phyloP scores from a whole-genome alignment of 768 basidiomycete genomes.

The Lactarius hengduanensis region DNA sequence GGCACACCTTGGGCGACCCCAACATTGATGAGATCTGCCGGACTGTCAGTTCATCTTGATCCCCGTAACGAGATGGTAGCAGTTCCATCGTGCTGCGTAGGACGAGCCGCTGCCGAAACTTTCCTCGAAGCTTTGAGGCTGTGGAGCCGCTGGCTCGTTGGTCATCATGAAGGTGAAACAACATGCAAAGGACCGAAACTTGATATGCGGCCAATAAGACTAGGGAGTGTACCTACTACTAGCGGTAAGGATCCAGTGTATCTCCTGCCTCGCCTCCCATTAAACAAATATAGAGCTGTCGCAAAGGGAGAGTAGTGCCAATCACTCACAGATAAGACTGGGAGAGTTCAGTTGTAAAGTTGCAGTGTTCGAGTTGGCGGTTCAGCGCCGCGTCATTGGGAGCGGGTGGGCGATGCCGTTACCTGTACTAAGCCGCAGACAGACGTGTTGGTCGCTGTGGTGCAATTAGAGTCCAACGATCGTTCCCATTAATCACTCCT shows the following conservation, averaged over 20 bases:
- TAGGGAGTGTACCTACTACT: not conserved
- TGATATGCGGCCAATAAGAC: not conserved
- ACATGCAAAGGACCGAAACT: not conserved
- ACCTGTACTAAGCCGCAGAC: not conserved
- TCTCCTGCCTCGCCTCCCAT: not conserved
- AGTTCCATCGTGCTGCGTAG: not conserved
- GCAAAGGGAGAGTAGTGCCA: not conserved
- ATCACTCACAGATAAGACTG: not conserved
- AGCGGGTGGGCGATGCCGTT: not conserved
- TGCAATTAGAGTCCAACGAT: not conserved
- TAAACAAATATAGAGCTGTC: not conserved
- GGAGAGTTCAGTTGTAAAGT: not conserved
- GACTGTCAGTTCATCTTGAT: not conserved
- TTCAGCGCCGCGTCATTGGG: not conserved
- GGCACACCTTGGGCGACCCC: not conserved
- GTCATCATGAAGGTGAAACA: not conserved
- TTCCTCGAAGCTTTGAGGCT: not conserved
- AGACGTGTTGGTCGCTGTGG: not conserved
- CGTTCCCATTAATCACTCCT: too few relatives aligned
- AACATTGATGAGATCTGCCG: not conserved
- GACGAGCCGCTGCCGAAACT: not conserved
- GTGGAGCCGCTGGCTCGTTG: not conserved
- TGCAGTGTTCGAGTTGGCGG: not conserved
- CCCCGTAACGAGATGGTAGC: not conserved
- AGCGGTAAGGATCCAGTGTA: not conserved